A percentile compares a stretch with the other conserved stretches of the same genome.
Conservation (phyloP, 192 early-diverging fungal genomes). For the Linnemannia zychae region DNA sequence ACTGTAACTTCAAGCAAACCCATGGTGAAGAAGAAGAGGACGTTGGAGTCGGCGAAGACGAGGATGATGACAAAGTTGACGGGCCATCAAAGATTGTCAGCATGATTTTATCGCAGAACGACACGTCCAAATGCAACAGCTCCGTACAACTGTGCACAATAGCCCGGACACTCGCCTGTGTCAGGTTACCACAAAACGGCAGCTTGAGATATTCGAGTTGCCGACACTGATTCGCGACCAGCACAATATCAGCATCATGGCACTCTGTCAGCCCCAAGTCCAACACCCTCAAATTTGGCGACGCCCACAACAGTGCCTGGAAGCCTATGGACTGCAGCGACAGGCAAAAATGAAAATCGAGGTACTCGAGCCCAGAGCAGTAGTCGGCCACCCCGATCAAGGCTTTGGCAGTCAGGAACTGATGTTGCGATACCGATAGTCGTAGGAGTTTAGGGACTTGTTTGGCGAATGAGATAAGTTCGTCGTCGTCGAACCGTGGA, state of each 20-base stretch:
- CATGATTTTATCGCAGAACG: constrained; percentile 32
- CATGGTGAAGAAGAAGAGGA: constrained; percentile 13
- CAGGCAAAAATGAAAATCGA: constrained; percentile 45
- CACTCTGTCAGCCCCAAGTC: constrained; percentile 39
- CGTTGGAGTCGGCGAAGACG: background rate
- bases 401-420: constrained; percentile 30
- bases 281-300: constrained; percentile 17
- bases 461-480: constrained; percentile 34
- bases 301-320: constrained; percentile 29
- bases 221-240: constrained; percentile 32
- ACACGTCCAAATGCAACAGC: constrained; percentile 31
- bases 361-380: constrained; percentile 26
- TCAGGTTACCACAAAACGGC: constrained; percentile 43
- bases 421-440: constrained; percentile 38
- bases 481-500: constrained; percentile 43
- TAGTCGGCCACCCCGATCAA: constrained; percentile 21
- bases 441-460: constrained; percentile 28
- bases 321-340: constrained; percentile 26
- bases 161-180: constrained; percentile 1
- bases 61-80: background rate
- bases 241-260: constrained; percentile 19
- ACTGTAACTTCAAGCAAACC: constrained; percentile 24
- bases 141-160: constrained; percentile 23
- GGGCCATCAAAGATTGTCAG: constrained; percentile 27
- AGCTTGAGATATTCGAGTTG: constrained; percentile 37